Base-by-base conservation (phyloP, 768 basidiomycete species). In the Xerocomellus intermedius region DNA sequence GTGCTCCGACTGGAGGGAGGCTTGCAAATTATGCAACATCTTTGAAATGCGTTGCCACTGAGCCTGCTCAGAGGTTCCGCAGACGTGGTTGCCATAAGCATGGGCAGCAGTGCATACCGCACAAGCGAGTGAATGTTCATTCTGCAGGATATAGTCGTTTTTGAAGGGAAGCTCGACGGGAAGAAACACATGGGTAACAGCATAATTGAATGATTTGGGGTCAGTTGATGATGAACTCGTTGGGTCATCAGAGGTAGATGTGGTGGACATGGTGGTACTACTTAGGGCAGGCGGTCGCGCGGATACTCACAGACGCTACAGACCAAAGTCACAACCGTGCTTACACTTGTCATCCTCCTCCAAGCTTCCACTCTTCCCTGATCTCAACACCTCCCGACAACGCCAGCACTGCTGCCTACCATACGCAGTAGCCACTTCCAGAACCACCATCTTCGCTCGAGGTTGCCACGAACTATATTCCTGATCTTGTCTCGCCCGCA, bases 121-220 rank as follows among this genome's bases (percentile, higher is more conserved):
- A 17, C 24, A 42, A 43, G 43, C 19, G 1, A 55, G 52, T 16
- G 45, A 22, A 36, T 21, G 33, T 2, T 61, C 42, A 13, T 55
- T 51, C 24, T 30, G 13, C 19, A 9, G 14, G 28, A 45, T 24
- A 35, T 48, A 14, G 32, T 51, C 49, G 16, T 16, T 45, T 19
- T 7, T 8, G 8, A 24, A 5, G 12, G 54, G 54, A 38, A 48
- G 49, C 19, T 35, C 5, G 12, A 55, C 33, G 5, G 53, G 53
- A 47, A 48, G 38, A 33, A 58, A 55, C 1, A 58, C 57, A 47
- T 58, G 53, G 35, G 42, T 44, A 28, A 58, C 26, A 19, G 35
- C 24, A 16, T 58, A 55, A 17, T 8, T 6, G 5, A 33, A 33
- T 33, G 30, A n/a, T n/a, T n/a, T n/a, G n/a, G n/a, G n/a, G n/a